Evolutionary conservation across 1,284 basidiomycete genomes (phyloP).

Genomic region (Boletus semigastroideus): DNA sequence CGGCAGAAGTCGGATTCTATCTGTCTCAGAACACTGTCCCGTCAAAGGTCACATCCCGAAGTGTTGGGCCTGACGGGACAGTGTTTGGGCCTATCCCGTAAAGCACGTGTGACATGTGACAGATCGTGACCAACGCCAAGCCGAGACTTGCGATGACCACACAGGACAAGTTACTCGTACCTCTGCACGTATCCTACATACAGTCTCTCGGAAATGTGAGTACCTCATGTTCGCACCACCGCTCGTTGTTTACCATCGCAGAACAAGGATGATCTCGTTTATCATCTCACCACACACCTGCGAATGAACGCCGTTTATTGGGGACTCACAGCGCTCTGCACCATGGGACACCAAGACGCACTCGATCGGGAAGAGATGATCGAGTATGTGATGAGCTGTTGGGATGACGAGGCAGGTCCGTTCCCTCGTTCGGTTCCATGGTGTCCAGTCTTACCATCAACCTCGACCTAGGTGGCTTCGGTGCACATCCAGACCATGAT

Average conservation of each 20-base stretch:
- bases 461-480: constrained; percentile 74
- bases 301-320: constrained; percentile 97
- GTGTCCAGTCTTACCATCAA: neutral
- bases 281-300: constrained; percentile 91
- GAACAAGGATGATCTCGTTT: constrained; percentile 85
- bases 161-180: no score
- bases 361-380: constrained; percentile 83
- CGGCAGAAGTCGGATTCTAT: no score
- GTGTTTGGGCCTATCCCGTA: no score
- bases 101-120: no score
- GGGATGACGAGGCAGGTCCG: constrained; percentile 85
- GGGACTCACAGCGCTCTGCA: constrained; percentile 85
- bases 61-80: no score
- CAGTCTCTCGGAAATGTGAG: no score
- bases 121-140: no score
- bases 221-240: no score
- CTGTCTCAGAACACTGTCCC: no score
- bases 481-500: constrained; percentile 92
- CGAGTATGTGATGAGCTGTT: constrained; percentile 89
- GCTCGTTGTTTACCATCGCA: constrained; percentile 32
- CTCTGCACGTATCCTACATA: no score
- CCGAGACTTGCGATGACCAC: no score
- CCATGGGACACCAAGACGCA: constrained; percentile 78
- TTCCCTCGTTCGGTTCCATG: constrained; percentile 7
- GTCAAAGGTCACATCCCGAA: no score